phyloP scores from a whole-genome alignment of 169 alveolate species.

The Amoebophrya sp. region DNA sequence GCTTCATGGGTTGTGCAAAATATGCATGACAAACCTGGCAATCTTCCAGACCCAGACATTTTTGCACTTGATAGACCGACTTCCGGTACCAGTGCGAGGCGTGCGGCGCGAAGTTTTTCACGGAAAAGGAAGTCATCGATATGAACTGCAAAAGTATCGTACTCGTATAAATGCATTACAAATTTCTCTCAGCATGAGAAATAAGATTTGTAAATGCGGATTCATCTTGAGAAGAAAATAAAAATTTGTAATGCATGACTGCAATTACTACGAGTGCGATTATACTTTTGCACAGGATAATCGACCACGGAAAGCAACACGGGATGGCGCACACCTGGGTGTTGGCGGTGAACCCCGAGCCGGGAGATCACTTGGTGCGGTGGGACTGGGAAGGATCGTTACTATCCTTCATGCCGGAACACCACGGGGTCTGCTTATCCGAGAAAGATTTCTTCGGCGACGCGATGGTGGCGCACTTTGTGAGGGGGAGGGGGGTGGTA shows the following conservation, averaged over 20 bases:
- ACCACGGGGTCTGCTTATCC: background rate
- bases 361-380: background rate
- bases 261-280: no score
- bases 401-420: background rate
- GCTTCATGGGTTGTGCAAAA: no score
- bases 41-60: background rate
- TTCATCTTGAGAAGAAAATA: no score
- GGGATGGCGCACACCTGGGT: background rate
- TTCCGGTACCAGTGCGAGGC: background rate
- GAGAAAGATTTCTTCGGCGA: slow-evolving; percentile 13
- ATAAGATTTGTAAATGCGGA: no score
- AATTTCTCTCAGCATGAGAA: no score
- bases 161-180: no score
- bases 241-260: no score
- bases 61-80: background rate
- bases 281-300: no score
- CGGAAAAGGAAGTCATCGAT: background rate
- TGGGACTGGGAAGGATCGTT: background rate
- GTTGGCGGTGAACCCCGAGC: background rate
- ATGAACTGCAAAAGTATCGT: no score
- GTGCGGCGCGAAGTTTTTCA: background rate
- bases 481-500: background rate
- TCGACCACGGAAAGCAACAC: background rate
- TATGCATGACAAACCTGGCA: no score
- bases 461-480: background rate